These are phyloP conservation scores for Coemansia sp. DNA, from an alignment of 192 early-diverging fungal species.

Conservation along the genomic window DNA sequence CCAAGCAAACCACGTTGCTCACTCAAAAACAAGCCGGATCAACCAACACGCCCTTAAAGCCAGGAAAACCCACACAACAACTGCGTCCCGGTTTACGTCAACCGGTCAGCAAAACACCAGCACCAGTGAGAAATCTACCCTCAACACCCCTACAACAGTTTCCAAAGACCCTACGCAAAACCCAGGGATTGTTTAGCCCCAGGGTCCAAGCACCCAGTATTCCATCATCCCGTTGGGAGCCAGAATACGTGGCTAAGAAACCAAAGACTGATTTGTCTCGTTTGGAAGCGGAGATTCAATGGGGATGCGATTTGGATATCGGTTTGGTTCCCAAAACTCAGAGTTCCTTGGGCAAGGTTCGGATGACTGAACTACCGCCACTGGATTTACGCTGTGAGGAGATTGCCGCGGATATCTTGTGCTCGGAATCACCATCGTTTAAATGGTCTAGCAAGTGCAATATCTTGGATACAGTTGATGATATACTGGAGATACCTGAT, in stretches of 20 bases:
- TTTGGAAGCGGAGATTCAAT: conserved; percentile 18
- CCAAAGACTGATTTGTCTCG: background rate
- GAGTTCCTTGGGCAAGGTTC: conserved; percentile 4
- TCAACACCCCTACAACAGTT: background rate
- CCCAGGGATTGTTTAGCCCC: conserved; percentile 28
- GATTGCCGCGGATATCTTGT: no score
- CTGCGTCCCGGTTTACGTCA: conserved; percentile 22
- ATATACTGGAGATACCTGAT: no score
- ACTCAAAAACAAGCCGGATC: conserved; percentile 10
- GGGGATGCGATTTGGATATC: conserved; percentile 38
- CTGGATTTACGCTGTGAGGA: conserved; percentile 24
- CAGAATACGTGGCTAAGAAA: conserved; percentile 32
- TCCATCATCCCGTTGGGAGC: conserved; percentile 16
- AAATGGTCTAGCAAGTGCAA: no score
- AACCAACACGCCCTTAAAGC: background rate
- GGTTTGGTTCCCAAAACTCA: conserved; percentile 31
- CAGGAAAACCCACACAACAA: conserved; percentile 2
- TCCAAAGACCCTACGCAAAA: conserved; percentile 19
- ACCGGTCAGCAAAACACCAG: background rate
- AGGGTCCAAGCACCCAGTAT: background rate
- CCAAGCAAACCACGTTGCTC: conserved; percentile 18
- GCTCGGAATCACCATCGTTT: no score
- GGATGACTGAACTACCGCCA: conserved; percentile 9
- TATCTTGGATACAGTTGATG: no score
- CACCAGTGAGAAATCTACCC: background rate